Evolutionary conservation across 495 filamentous ascomycete genomes (phyloP).

Genomic region (Staphylotrichum tortipilum): DNA sequence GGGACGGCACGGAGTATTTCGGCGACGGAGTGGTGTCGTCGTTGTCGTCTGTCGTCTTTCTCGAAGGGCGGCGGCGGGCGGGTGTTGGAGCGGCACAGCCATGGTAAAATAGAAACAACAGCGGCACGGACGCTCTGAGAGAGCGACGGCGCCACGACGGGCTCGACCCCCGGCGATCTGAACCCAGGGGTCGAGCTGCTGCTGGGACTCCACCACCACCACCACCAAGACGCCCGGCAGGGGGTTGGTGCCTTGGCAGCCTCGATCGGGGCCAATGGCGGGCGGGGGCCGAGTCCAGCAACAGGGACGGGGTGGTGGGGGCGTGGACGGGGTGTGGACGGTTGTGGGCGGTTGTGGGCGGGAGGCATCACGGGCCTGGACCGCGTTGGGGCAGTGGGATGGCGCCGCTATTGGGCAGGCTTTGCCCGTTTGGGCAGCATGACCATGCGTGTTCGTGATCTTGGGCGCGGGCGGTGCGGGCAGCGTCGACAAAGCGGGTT

Average conservation of each 20-base stretch:
- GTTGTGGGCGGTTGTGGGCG: too few relatives aligned
- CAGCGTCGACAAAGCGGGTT: not conserved
- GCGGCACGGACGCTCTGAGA: conserved; percentile 7
- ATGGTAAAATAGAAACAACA: conserved; percentile 13
- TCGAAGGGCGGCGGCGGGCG: not conserved
- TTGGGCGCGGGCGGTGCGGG: not conserved
- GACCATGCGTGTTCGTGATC: not conserved
- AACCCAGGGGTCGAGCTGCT: conserved; percentile 5
- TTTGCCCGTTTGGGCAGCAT: conserved; percentile 1
- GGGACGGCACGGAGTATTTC: too few relatives aligned
- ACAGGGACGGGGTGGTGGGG: not conserved
- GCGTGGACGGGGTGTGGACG: too few relatives aligned
- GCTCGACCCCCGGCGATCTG: too few relatives aligned
- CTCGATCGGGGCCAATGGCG: conserved; percentile 7
- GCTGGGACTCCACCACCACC: too few relatives aligned
- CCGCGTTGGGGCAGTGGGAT: too few relatives aligned
- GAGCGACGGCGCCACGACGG: conserved; percentile 7
- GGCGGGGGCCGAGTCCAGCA: not conserved
- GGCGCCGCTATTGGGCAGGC: not conserved
- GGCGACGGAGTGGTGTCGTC: too few relatives aligned
- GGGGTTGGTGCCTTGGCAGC: conserved; percentile 4
- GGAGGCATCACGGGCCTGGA: too few relatives aligned
- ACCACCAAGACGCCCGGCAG: too few relatives aligned
- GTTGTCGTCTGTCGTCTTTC: too few relatives aligned
- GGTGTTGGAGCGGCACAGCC: not conserved